phyloP scores from a whole-genome alignment of 139 green algal species.

The Chlorokybus atmophyticus region DNA sequence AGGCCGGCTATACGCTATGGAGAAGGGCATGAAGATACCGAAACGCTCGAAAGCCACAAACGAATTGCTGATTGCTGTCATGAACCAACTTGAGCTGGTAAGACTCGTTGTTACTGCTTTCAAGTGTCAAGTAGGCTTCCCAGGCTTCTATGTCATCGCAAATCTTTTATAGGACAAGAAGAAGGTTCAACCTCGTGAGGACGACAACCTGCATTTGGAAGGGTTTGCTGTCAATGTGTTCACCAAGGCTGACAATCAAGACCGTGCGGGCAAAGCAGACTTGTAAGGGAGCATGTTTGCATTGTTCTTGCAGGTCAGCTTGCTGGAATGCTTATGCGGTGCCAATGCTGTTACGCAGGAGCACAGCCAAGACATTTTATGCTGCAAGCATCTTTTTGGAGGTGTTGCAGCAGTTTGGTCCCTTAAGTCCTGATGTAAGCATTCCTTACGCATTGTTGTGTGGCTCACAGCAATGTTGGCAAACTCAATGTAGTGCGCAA shows the following conservation, averaged over 20 bases:
- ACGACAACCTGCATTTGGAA: too few species aligned
- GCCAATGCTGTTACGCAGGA: constrained; percentile 20
- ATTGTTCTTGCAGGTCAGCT: too few species aligned
- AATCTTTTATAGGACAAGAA: too few species aligned
- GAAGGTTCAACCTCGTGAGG: too few species aligned
- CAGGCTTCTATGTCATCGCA: too few species aligned
- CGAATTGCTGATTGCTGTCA: constrained; percentile 13
- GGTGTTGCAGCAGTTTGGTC: constrained; percentile 57
- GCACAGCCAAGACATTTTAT: constrained; percentile 67
- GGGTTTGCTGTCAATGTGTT: constrained; percentile 10
- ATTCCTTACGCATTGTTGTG: neutral
- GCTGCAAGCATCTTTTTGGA: constrained; percentile 77
- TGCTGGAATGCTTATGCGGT: too few species aligned
- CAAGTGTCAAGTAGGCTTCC: too few species aligned
- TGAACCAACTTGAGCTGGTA: constrained; percentile 21
- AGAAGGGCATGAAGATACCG: constrained; percentile 18
- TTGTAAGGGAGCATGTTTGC: too few species aligned
- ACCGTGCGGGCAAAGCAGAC: constrained; percentile 46
- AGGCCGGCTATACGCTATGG: constrained; percentile 27
- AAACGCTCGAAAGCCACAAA: constrained; percentile 23
- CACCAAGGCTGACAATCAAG: constrained; percentile 29
- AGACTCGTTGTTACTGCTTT: too few species aligned
- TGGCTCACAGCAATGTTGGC: neutral
- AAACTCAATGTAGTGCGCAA: neutral
- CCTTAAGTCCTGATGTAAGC: constrained; percentile 42